Conservation (phyloP, 2,329 filamentous ascomycete species). For the Aspergillus novoparasiticus region DNA sequence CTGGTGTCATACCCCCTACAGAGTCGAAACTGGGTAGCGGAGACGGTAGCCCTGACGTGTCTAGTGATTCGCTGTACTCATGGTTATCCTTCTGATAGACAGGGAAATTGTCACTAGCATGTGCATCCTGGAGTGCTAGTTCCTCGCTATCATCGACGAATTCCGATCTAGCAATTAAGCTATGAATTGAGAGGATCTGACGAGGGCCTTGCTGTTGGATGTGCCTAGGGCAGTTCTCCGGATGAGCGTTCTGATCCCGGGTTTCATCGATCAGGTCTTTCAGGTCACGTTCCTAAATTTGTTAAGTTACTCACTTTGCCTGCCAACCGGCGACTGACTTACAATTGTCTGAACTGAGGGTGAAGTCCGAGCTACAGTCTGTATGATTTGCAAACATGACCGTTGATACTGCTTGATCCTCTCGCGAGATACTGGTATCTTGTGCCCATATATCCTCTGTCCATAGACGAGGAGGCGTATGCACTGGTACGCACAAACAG, state of each 20-base stretch:
- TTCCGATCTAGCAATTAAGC: background rate
- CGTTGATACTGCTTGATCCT: background rate
- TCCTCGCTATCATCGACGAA: background rate
- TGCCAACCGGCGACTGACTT: background rate
- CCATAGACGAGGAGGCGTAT: background rate
- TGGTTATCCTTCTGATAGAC: background rate
- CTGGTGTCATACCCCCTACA: background rate
- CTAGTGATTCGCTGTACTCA: too few species aligned
- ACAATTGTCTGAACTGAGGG: background rate
- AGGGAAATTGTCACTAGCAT: background rate
- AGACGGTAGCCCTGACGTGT: background rate
- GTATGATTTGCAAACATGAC: background rate
- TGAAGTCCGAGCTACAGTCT: background rate
- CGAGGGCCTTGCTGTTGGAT: background rate
- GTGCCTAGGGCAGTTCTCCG: background rate
- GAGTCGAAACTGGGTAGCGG: background rate
- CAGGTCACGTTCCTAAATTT: background rate
- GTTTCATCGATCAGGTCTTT: background rate
- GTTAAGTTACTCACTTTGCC: background rate
- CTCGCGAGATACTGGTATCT: background rate
- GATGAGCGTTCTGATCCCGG: background rate
- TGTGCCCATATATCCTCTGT: background rate
- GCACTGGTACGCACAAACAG: background rate
- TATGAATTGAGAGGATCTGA: background rate
- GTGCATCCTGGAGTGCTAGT: background rate